These are phyloP conservation scores for Penicillium simplicissimum DNA, from an alignment of 495 filamentous ascomycete genomes.

Conservation along the genomic window DNA sequence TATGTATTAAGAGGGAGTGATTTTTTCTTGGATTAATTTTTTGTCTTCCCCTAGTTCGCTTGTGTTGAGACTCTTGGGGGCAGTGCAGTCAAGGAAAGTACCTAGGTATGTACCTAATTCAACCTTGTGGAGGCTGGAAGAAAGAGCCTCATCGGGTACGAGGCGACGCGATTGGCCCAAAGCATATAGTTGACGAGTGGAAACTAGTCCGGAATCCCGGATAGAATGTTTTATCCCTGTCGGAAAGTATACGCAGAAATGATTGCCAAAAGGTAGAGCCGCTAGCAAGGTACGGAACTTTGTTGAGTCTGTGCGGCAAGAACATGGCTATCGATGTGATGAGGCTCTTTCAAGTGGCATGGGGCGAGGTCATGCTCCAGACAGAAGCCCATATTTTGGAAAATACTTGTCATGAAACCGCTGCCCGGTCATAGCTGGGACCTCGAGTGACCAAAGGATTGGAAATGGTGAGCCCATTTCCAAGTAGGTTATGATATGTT, in stretches of 20 bases:
- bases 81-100: neutral
- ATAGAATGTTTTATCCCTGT: neutral
- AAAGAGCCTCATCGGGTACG: slow-evolving; percentile 2
- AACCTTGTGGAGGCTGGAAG: neutral
- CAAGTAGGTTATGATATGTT: too few species aligned
- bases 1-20: neutral
- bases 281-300: too few species aligned
- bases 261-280: neutral
- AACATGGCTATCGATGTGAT: too few species aligned
- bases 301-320: too few species aligned
- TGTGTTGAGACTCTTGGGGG: neutral
- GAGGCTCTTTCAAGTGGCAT: too few species aligned
- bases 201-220: neutral
- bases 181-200: neutral
- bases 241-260: neutral
- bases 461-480: too few species aligned
- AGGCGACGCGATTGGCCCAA: neutral
- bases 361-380: too few species aligned
- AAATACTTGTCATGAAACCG: too few species aligned
- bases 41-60: neutral
- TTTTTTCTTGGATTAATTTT: neutral
- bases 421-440: too few species aligned
- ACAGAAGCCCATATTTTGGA: too few species aligned
- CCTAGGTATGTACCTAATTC: too few species aligned
- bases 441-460: too few species aligned